Base-by-base conservation (phyloP, 495 filamentous ascomycete species). In the Penicillium cataractarum region DNA sequence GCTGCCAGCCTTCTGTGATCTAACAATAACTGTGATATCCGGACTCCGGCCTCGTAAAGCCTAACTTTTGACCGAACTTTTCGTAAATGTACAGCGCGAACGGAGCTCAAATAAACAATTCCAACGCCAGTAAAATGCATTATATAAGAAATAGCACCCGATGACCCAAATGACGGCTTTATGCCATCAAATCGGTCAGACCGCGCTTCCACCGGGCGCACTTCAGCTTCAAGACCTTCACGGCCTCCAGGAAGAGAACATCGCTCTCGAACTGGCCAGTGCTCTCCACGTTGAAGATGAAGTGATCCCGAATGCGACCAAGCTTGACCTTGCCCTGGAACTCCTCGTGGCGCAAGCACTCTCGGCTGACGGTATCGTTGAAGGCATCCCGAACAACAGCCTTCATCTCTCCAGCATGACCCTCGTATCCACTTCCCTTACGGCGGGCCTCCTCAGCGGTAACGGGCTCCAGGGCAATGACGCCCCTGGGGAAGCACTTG, bases 221-320 rank as follows among this genome's bases (percentile, higher is more conserved):
- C 76, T 97, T 97, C 61, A 84, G 81, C 82, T 90, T 97, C 64
- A 99, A 78, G 54, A 92, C 82, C 74, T 87, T 89, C 24, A 98
- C 87, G 7, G 90, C 85, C 76, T 97, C 92, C 46, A 98, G 71
- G 83, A 98, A 97, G 55, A 98, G 81, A 72, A 89, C 85, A 66
- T 97, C 93, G 71, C 92, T 95, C 27, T 92, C 86, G 74, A 90
- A 94, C 76, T 98, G 95, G 10, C 96, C 96, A 10, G 92, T 89
- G 78, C 93, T 97, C 83, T 99, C 96, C 7, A 99, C 81, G 58
- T 85, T 87, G 83, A 92, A 99, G 76, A 99, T 97, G 72, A 99
- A 99, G 76, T 99, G 96, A 77, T 99, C 96, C 62, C 90, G 79
- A 42, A 91, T 78, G 31, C 96, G 84, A 46, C 96, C 96, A 13